Conservation (phyloP, 75 land plant species). For the Isoetes taiwanensis region DNA sequence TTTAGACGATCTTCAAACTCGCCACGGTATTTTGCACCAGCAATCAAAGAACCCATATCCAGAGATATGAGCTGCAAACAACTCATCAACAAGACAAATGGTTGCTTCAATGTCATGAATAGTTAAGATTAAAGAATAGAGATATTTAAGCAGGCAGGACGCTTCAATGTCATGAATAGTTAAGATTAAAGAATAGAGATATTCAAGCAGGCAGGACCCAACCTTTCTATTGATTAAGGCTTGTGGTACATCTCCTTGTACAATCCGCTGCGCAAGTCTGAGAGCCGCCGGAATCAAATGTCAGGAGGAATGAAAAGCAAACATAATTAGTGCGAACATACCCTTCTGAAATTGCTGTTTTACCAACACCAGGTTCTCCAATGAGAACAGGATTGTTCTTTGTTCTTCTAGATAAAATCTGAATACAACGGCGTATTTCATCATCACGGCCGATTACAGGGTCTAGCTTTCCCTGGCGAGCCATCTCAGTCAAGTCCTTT, state of each 20-base stretch:
- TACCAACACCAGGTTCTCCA: conserved; percentile 99
- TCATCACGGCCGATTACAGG: conserved; percentile 99
- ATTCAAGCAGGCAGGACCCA: not conserved
- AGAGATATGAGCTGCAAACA: conserved; percentile 65
- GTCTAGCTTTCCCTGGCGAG: conserved; percentile 83
- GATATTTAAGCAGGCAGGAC: not conserved
- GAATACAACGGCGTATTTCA: conserved; percentile 90
- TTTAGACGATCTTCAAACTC: conserved; percentile 95
- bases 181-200: not conserved
- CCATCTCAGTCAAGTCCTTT: conserved; percentile 85
- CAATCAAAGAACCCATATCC: conserved; percentile 87
- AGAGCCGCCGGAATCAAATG: not conserved
- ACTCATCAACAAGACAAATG: no score
- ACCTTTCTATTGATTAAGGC: conserved; percentile 82
- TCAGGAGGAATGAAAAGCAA: not conserved
- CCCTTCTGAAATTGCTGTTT: conserved; percentile 99
- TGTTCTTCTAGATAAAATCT: conserved; percentile 78
- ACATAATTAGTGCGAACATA: conserved; percentile 8
- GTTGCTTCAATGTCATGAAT: not conserved
- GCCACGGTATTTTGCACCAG: conserved; percentile 89
- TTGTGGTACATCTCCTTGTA: conserved; percentile 93
- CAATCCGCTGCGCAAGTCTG: conserved; percentile 93
- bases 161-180: not conserved
- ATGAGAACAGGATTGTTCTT: conserved; percentile 94
- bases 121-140: not conserved